Conservation (phyloP, 2,329 filamentous ascomycete genomes). For the Bipolaris zeicola region DNA sequence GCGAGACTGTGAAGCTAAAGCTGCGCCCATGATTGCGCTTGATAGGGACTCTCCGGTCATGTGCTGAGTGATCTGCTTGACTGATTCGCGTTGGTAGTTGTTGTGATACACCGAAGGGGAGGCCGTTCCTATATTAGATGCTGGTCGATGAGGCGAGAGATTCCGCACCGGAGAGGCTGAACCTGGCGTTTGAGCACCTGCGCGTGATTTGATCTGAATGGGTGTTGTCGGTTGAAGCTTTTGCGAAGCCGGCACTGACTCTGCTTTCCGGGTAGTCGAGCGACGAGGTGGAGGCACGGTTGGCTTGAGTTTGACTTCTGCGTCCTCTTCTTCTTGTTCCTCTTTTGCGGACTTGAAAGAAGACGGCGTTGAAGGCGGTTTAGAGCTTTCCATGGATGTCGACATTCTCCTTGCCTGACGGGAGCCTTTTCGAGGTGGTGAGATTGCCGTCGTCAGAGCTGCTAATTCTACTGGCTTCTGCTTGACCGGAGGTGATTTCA, state of each 20-base stretch:
- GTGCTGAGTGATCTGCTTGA: conserved; percentile 51
- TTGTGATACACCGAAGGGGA: conserved; percentile 45
- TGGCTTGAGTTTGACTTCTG: conserved; percentile 39
- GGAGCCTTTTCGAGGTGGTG: conserved; percentile 23
- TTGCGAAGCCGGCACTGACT: conserved; percentile 8
- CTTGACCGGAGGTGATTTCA: conserved; percentile 32
- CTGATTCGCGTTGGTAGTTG: conserved; percentile 46
- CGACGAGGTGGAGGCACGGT: conserved; percentile 46
- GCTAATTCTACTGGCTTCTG: conserved; percentile 35
- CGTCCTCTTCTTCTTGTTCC: conserved; percentile 37
- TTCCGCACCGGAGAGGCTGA: conserved; percentile 29
- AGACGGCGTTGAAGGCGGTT: conserved; percentile 36
- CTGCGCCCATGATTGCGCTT: conserved; percentile 76
- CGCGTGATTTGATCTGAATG: conserved; percentile 39
- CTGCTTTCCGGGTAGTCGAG: conserved; percentile 24
- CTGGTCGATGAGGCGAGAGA: conserved; percentile 27
- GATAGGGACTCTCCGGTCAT: conserved; percentile 70
- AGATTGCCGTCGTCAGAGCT: conserved; percentile 24
- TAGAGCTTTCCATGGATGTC: conserved; percentile 34
- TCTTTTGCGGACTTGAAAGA: conserved; percentile 47
- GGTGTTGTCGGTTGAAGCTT: conserved; percentile 24
- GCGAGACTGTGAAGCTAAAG: conserved; percentile 67
- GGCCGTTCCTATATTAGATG: conserved; percentile 29
- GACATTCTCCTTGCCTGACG: conserved; percentile 30
- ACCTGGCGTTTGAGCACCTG: conserved; percentile 38